These are phyloP conservation scores for Leavenworthia alabamica DNA, from an alignment of 345 rosid genomes.

Conservation along the genomic window DNA sequence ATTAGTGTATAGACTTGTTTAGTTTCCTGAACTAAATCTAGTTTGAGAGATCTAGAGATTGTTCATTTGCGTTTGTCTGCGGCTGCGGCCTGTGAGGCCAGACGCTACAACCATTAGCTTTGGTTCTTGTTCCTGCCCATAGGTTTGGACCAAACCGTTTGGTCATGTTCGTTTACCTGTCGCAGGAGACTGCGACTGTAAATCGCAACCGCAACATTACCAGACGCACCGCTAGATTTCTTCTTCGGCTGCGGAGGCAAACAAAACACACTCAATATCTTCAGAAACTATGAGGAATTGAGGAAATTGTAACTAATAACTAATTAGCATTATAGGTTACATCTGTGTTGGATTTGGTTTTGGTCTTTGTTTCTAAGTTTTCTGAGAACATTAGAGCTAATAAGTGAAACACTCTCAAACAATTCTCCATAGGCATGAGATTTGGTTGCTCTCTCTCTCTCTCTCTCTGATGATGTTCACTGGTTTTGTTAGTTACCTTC, in stretches of 20 bases:
- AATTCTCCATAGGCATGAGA: background rate
- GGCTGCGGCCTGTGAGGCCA: no score
- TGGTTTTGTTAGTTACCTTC: background rate
- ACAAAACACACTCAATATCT: no score
- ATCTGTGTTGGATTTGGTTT: background rate
- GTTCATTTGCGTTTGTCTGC: no score
- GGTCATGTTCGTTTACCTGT: no score
- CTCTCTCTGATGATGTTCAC: background rate
- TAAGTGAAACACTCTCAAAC: background rate
- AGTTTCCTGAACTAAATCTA: constrained; percentile 1
- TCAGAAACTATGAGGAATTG: background rate
- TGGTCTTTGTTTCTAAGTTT: background rate
- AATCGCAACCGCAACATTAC: no score
- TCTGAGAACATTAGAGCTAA: background rate
- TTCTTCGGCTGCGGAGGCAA: no score
- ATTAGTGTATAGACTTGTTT: constrained; percentile 7
- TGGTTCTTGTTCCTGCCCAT: no score
- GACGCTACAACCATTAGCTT: no score
- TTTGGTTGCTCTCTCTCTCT: background rate
- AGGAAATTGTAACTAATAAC: background rate
- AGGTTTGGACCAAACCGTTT: no score
- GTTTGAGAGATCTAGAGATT: background rate
- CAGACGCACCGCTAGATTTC: no score
- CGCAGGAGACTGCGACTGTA: no score
- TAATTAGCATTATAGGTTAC: background rate